A percentile compares a stretch with the other conserved stretches of the same genome.
phyloP scores from a whole-genome alignment of 1,284 basidiomycete genomes.

The Veloboletus limbatus region DNA sequence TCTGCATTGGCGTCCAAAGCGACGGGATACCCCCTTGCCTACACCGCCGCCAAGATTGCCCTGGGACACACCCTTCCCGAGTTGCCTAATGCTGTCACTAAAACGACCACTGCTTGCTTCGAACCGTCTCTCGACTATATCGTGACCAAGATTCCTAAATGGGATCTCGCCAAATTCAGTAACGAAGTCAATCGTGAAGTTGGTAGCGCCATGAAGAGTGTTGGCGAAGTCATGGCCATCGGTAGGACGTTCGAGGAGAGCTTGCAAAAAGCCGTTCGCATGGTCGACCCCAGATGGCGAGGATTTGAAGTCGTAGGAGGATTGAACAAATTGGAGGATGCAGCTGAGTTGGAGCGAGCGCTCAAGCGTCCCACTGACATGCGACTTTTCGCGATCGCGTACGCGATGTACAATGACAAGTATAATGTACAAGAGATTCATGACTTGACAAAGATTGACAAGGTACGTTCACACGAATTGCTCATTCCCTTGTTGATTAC shows the following conservation, averaged over 20 bases:
- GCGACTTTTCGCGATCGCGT: slow-evolving; percentile 95
- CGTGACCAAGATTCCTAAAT: slow-evolving; percentile 99
- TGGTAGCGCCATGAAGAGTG: slow-evolving; percentile 98
- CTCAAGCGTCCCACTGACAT: slow-evolving; percentile 83
- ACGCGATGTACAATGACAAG: slow-evolving; percentile 93
- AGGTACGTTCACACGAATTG: slow-evolving; percentile 43
- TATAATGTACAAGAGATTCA: slow-evolving; percentile 91
- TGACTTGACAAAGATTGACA: slow-evolving; percentile 96
- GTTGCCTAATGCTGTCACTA: slow-evolving; percentile 98
- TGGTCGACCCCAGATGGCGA: slow-evolving; percentile 90
- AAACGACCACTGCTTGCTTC: slow-evolving; percentile 99
- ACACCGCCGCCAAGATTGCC: slow-evolving; percentile 99
- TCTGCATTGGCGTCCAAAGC: slow-evolving; percentile 97
- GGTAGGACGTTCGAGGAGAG: slow-evolving; percentile 99
- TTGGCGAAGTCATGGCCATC: slow-evolving; percentile 99
- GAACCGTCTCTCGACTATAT: slow-evolving; percentile 99
- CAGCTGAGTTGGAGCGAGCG: slow-evolving; percentile 83
- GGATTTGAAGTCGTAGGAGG: slow-evolving; percentile 72
- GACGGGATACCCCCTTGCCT: slow-evolving; percentile 98
- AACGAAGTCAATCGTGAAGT: slow-evolving; percentile 92
- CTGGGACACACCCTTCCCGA: slow-evolving; percentile 97
- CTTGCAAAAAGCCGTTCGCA: slow-evolving; percentile 97
- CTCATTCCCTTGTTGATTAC: not conserved
- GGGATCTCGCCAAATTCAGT: slow-evolving; percentile 98
- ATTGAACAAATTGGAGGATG: slow-evolving; percentile 42